Base-by-base conservation (phyloP, 1,284 basidiomycete species). In the Rhodofomes roseus region DNA sequence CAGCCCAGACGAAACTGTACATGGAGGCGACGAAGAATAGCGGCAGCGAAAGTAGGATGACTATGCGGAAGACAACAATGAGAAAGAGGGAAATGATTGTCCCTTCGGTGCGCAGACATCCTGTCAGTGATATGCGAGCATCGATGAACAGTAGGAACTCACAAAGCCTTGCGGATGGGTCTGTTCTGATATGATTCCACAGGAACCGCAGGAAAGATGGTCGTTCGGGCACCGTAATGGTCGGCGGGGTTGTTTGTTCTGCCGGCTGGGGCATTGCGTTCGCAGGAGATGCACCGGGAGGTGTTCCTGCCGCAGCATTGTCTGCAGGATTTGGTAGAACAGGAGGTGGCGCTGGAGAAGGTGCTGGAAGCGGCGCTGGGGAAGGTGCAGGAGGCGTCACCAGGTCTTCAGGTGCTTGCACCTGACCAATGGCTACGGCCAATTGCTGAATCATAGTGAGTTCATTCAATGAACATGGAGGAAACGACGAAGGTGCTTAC, bases 1-100 rank as follows among this genome's bases (percentile, higher is more conserved):
- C 89, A 1, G 89, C 65, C 94, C 94, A 96, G 64, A 90, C 81
- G 63, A 82, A 83, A 1, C 86, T 88, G 73, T 95, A 93, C 60
- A 92, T 81, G 22, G 78, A 70, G 16, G 80, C 82, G n/a, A 95
- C 79, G 66, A 92, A 85, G 44, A 92, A 71, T 34, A 93, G 79
- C 0, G 90, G 83, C 14, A 93, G 74, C 0, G 83, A 81, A 1
- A 92, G 87, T 2, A 88, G 84, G 57, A 93, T 74, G 43, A 92
- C 84, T 58, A 93, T 79, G 40, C 90, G 84, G 66, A 91, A 82
- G 52, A 92, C 80, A 58, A 91, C 75, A 14, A 87, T 82, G 58
- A 93, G 74, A 60, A 86, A 85, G 44, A 91, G 68, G 63, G 89
- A 83, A 63, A 90, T 74, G 18, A 82, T 76, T 22, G 89, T 71